Conservation (phyloP, 139 green algal species). For the Chlorella sp. region DNA sequence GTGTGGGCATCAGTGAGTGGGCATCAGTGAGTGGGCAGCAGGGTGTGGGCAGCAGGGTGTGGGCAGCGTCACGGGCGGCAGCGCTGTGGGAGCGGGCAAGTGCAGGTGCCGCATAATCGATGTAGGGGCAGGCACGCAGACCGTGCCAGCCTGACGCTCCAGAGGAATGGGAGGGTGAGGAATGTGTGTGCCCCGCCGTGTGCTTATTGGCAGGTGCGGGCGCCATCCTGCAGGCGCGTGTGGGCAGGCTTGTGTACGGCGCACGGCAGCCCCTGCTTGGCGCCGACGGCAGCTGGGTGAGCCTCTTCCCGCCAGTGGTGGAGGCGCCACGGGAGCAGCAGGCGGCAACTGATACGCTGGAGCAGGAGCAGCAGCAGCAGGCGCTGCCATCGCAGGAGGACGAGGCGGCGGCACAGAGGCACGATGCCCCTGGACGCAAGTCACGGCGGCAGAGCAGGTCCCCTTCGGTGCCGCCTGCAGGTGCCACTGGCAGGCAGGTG, state of each 20-base stretch:
- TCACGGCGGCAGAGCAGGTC: no score
- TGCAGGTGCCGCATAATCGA: not conserved
- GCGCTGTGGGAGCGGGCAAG: not conserved
- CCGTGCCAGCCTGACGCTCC: not conserved
- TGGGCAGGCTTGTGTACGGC: conserved; percentile 82
- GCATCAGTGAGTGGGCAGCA: no score
- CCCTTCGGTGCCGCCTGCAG: no score
- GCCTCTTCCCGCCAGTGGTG: conserved; percentile 35
- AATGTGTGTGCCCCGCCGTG: not conserved
- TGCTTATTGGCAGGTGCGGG: conserved; percentile 68
- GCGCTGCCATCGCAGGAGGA: no score
- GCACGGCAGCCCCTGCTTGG: conserved; percentile 72
- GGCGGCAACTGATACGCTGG: no score
- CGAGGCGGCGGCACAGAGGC: no score
- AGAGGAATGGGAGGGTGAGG: not conserved
- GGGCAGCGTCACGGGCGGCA: no score
- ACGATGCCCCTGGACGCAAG: no score
- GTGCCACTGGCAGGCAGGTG: no score
- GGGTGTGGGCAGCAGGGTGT: no score
- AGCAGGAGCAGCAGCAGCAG: not conserved
- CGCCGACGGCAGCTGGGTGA: conserved; percentile 84
- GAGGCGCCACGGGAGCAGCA: no score
- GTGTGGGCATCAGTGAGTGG: no score
- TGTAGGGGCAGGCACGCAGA: not conserved
- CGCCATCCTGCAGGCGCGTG: conserved; percentile 71